A percentile compares a stretch with the other conserved stretches of the same genome.
Conservation (phyloP, 1,139 yeast species). For the Kodamaea anthophila region DNA sequence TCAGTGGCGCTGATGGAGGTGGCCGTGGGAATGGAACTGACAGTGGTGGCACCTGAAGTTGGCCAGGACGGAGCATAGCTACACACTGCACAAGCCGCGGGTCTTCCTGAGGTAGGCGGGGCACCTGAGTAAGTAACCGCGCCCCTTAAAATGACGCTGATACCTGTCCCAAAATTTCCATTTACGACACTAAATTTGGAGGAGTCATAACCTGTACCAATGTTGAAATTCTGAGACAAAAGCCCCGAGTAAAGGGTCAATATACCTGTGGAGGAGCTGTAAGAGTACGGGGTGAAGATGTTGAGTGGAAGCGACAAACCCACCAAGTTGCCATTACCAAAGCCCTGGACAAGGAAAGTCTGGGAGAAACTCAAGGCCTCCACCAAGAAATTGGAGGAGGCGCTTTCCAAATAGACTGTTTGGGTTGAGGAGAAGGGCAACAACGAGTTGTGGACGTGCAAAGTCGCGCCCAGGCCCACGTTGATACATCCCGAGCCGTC, state of each 20-base stretch:
- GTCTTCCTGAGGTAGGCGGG: constrained; percentile 8
- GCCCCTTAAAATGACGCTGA: constrained; percentile 7
- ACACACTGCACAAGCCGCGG: constrained; percentile 12
- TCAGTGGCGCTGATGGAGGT: too few relatives aligned
- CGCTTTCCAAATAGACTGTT: constrained; percentile 11
- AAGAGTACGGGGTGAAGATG: constrained; percentile 10
- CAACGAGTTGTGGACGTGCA: constrained; percentile 9
- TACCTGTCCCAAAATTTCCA: constrained; percentile 12
- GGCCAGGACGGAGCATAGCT: constrained; percentile 2
- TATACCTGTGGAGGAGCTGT: constrained; percentile 13
- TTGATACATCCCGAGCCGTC: constrained; percentile 14
- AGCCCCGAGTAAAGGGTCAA: constrained; percentile 10
- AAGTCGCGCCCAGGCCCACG: constrained; percentile 8
- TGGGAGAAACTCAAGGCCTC: constrained; percentile 14
- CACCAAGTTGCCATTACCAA: constrained; percentile 24
- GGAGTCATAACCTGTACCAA: constrained; percentile 18
- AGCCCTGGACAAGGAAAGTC: constrained; percentile 23
- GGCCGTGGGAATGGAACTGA: not conserved
- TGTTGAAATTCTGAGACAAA: constrained; percentile 10
- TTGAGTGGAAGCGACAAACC: constrained; percentile 16
- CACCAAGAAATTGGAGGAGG: constrained; percentile 10
- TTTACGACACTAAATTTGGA: constrained; percentile 10
- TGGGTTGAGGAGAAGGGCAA: constrained; percentile 9
- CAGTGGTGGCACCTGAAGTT: constrained; percentile 1
- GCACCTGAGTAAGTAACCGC: constrained; percentile 15